Conservation (phyloP, 208 protist genomes). For the Giardia muris region DNA sequence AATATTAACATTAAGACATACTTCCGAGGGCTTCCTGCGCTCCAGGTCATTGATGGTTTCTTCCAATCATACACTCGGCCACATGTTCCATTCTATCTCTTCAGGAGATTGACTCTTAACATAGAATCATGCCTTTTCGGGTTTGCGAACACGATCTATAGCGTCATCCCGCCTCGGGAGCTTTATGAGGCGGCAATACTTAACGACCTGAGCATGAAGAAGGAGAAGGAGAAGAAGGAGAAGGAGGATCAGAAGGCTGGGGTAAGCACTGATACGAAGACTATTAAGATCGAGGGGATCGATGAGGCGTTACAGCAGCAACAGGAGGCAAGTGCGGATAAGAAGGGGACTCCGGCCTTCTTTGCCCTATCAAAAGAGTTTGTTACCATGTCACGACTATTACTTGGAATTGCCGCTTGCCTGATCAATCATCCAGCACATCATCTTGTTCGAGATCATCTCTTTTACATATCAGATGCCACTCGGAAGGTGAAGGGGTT, state of each 20-base stretch:
- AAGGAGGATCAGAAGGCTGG: background rate
- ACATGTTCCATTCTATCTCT: background rate
- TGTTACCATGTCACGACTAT: background rate
- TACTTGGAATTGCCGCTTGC: background rate
- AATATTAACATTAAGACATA: background rate
- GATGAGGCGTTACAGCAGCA: background rate
- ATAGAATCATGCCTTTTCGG: background rate
- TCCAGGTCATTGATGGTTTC: background rate
- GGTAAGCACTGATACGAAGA: background rate
- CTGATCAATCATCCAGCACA: background rate
- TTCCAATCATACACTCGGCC: background rate
- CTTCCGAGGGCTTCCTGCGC: background rate
- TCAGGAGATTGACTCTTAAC: background rate
- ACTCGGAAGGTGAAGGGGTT: background rate
- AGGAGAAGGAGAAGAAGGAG: background rate
- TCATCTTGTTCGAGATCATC: background rate
- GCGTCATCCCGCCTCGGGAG: background rate
- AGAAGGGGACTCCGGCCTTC: background rate
- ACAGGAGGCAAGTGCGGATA: background rate
- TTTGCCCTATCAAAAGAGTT: background rate
- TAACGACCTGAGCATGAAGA: background rate
- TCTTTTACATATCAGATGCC: background rate
- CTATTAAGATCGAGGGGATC: background rate
- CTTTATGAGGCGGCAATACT: background rate
- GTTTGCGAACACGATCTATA: background rate